Evolutionary conservation across 495 filamentous ascomycete species (phyloP), one percentile per base, ranked within the genome.

Genomic region (Tetracladium setigerum): DNA sequence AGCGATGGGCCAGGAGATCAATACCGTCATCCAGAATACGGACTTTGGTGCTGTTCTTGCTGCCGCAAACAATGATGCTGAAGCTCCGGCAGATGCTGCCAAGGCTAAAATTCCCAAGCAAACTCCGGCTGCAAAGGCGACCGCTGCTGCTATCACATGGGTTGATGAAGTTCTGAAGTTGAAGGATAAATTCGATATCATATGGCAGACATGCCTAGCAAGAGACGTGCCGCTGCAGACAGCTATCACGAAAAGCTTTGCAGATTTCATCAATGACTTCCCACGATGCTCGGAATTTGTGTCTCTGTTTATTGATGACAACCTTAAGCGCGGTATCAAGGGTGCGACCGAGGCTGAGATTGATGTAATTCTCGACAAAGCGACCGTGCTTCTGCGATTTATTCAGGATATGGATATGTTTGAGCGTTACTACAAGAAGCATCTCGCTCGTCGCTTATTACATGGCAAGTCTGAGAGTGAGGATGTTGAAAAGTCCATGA

Each of bases 401-500:
- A 72, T 99, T 34, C 73, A 78, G 27, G 91, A 96, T 53, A 91
- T 95, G 65, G 94, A 97, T 62, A 79, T 95, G 55, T 99, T 97
- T 49, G 94, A 99, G 63, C 74, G 86, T 2, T 97, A 99, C 66
- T 97, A 97, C 69, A 96, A 97, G 70, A 97, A 95, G 61, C 92
- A 99, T 68, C 74, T 99, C 0, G 88, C 86, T 30, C 79, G 84
- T 44, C 78, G 94, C 12, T 67, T 99, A 34, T 68, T 99, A 16
- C 86, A 88, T 74, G 82, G 82, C 54, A 89, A 89, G 42, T 87
- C 89, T 1, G 77, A 89, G 47, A 94, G 86, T 57, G 85, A 84
- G 58, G 89, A 95, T 59, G 83, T 83, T 0, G 92, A 99, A 67
- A 86, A 90, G 58, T 84, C 91, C 53, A 95, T 99, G 84, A 94